Conservation (phyloP, 306 rosid species). For the Begonia peltatifolia region DNA sequence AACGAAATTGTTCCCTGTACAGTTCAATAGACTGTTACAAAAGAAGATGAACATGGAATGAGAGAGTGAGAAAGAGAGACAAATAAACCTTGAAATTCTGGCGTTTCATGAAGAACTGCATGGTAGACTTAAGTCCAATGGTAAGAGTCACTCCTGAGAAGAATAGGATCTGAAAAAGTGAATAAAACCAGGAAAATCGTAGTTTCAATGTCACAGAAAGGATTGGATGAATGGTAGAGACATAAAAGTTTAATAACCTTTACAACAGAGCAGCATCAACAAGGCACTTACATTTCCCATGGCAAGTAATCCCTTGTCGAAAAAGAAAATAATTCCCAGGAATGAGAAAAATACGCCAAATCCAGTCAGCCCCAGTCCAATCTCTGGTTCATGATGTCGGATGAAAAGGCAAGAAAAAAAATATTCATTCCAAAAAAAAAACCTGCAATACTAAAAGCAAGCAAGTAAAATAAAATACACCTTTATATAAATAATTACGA, state of each 20-base stretch:
- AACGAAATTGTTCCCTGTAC: constrained; percentile 85
- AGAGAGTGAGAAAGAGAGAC: constrained; percentile 10
- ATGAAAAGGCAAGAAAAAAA: too few relatives aligned
- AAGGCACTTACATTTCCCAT: constrained; percentile 83
- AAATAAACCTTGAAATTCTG: constrained; percentile 71
- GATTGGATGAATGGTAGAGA: not conserved
- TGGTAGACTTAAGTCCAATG: constrained; percentile 77
- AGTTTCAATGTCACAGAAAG: not conserved
- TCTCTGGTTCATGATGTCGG: constrained; percentile 39
- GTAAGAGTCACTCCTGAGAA: constrained; percentile 91
- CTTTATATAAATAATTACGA: too few relatives aligned
- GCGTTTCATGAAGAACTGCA: constrained; percentile 94
- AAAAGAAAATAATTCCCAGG: constrained; percentile 80
- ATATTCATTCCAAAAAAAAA: too few relatives aligned
- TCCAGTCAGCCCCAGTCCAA: constrained; percentile 93
- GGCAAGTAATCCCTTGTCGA: constrained; percentile 94
- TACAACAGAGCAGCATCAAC: not conserved
- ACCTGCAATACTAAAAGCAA: too few relatives aligned
- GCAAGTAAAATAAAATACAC: too few relatives aligned
- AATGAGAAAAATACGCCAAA: constrained; percentile 88
- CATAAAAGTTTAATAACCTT: not conserved
- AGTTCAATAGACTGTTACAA: not conserved
- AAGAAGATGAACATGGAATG: not conserved
- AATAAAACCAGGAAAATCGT: constrained; percentile 9
- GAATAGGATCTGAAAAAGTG: constrained; percentile 69